phyloP scores from a whole-genome alignment of 176 grass and related monocot genomes.

The Guadua angustifolia region DNA sequence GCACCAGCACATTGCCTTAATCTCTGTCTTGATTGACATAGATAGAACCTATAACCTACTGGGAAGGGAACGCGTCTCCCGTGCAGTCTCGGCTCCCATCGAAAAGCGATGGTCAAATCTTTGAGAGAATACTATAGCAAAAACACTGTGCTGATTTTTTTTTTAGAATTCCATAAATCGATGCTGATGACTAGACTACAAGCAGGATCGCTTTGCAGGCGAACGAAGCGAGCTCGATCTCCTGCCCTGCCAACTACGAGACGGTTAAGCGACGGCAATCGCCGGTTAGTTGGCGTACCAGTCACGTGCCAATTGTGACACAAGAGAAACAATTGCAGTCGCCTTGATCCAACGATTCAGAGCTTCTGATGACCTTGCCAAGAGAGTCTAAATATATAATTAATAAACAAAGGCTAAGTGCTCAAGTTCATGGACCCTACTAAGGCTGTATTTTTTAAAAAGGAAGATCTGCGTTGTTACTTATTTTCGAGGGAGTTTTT shows the following conservation, averaged over 20 bases:
- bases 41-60: neutral
- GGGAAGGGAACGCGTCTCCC: neutral
- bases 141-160: no score
- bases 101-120: no score
- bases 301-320: slow-evolving; percentile 21
- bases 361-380: neutral
- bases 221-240: neutral
- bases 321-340: neutral
- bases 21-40: neutral
- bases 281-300: neutral
- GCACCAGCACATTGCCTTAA: neutral
- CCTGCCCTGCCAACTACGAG: neutral
- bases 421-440: neutral
- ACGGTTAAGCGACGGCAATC: neutral
- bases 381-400: neutral
- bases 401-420: neutral
- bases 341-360: neutral
- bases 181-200: slow-evolving; percentile 2
- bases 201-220: slow-evolving; percentile 1
- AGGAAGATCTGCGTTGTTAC: neutral
- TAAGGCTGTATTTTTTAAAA: neutral
- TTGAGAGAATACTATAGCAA: no score
- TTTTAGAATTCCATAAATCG: no score
- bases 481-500: neutral
- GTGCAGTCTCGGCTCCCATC: no score